Evolutionary conservation across 495 filamentous ascomycete genomes (phyloP).

Genomic region (Lasiosphaeria miniovina): DNA sequence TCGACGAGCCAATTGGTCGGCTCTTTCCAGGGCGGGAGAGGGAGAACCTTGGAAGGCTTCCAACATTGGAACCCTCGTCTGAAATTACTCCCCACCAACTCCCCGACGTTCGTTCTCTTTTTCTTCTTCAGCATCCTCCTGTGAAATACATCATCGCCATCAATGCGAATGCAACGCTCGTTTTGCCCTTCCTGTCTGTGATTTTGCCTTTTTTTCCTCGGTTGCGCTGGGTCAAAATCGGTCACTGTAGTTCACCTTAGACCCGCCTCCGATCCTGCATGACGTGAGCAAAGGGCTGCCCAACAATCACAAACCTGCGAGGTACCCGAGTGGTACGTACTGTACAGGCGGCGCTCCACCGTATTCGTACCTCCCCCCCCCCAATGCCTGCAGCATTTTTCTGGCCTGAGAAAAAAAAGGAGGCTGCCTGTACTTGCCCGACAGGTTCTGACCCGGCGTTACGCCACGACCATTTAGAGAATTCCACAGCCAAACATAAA

Average conservation of each 20-base stretch:
- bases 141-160: slow-evolving; percentile 20
- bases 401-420: slow-evolving; percentile 11
- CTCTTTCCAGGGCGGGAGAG: not conserved
- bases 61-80: slow-evolving; percentile 4
- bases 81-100: slow-evolving; percentile 7
- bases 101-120: slow-evolving; percentile 12
- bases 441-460: slow-evolving; percentile 18
- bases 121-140: not conserved
- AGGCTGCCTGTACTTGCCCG: slow-evolving; percentile 9
- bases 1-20: not conserved
- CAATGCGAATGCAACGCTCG: slow-evolving; percentile 18
- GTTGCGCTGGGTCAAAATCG: slow-evolving; percentile 1
- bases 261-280: slow-evolving; percentile 3
- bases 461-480: slow-evolving; percentile 18
- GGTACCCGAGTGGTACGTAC: not conserved
- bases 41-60: not conserved
- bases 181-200: slow-evolving; percentile 10
- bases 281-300: slow-evolving; percentile 4
- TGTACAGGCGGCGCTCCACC: not conserved
- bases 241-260: slow-evolving; percentile 2
- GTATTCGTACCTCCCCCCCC: slow-evolving; percentile 1
- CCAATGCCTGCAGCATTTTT: not conserved
- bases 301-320: not conserved
- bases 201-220: not conserved
- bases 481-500: slow-evolving; percentile 17